Evolutionary conservation across 2,329 filamentous ascomycete species (phyloP), one percentile per base, ranked within the genome.

Genomic region (Penicillium decumbens): DNA sequence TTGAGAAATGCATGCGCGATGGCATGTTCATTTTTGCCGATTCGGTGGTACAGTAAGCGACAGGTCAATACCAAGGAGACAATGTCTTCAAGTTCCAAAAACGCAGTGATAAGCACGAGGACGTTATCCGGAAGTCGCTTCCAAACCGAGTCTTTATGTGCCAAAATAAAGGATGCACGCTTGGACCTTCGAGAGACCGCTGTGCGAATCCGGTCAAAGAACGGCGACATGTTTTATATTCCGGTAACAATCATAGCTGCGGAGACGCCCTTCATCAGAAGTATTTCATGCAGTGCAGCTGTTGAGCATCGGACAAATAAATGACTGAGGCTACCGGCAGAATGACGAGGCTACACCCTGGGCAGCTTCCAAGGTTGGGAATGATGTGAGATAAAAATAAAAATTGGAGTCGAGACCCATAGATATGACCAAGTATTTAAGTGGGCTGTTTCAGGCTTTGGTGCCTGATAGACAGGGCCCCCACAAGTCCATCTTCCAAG

Each of bases 1-100:
- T 50, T 49, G n/a, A 65, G 45, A 47, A 59, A 64, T 25, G 53
- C 50, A 48, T 55, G 51, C 1, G 59, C 50, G 28, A 65, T 64
- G 15, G 58, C 47, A 30, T 42, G 42, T 42, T 65, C 61, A 35
- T 56, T 49, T 13, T 51, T 51, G 12, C 44, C 46, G 33, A 65
- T 49, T 7, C 55, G 56, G 15, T 47, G 38, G 24, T 56, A 55
- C 24, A 64, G 32, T 20, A 48, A 48, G 28, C 54, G 61, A 49
- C 61, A 61, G 18, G 55, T 54, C 27, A 61, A 47, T 32, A 52
- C 50, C 27, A 65, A 47, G 6, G 52, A 51, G 1, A 47, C 50
- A 23, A 65, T 60, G 15, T 59, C 59, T 10, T 54, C 43, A 23
- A 64, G 32, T 9, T 54, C 47, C 38, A 59, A 63, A 24, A 54